Percentiles rank a stretch among this genome's conserved stretches.
phyloP scores from a whole-genome alignment of 1,139 yeast genomes.

The Saccharomyces pastorianus region DNA sequence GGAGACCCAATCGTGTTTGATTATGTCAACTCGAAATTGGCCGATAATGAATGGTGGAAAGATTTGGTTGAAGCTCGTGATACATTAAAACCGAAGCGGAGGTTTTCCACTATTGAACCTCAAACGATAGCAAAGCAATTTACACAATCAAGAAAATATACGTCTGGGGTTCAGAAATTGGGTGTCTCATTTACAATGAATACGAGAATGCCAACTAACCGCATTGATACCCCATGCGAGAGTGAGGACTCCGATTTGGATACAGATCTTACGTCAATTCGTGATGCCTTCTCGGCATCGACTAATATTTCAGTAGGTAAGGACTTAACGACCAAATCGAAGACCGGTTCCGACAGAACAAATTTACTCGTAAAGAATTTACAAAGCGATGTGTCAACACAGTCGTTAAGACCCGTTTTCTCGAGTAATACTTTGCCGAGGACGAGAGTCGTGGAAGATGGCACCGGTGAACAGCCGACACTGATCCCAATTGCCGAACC shows the following conservation, averaged over 20 bases:
- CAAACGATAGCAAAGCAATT: slow-evolving; percentile 9
- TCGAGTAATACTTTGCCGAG: slow-evolving; percentile 73
- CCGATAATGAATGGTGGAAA: slow-evolving; percentile 54
- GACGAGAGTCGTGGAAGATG: slow-evolving; percentile 61
- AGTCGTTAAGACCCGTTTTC: slow-evolving; percentile 51
- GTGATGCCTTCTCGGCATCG: slow-evolving; percentile 1
- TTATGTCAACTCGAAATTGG: slow-evolving; percentile 32
- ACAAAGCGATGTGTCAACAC: slow-evolving; percentile 6
- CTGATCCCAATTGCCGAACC: slow-evolving; percentile 43
- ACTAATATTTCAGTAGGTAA: background rate
- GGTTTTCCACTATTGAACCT: slow-evolving; percentile 23
- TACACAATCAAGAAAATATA: slow-evolving; percentile 17
- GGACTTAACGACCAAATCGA: background rate
- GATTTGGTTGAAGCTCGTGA: slow-evolving; percentile 52
- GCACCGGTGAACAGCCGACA: slow-evolving; percentile 53
- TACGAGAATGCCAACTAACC: slow-evolving; percentile 39
- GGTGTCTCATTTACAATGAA: slow-evolving; percentile 75
- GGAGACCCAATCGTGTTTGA: slow-evolving; percentile 41
- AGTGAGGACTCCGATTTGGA: slow-evolving; percentile 21
- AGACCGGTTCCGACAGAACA: background rate
- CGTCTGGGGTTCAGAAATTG: slow-evolving; percentile 56
- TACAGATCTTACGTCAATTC: slow-evolving; percentile 12
- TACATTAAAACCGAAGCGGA: slow-evolving; percentile 28
- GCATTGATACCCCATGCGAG: slow-evolving; percentile 10
- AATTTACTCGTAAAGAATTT: background rate